Conservation (phyloP, 768 basidiomycete species). For the Trametes maxima region DNA sequence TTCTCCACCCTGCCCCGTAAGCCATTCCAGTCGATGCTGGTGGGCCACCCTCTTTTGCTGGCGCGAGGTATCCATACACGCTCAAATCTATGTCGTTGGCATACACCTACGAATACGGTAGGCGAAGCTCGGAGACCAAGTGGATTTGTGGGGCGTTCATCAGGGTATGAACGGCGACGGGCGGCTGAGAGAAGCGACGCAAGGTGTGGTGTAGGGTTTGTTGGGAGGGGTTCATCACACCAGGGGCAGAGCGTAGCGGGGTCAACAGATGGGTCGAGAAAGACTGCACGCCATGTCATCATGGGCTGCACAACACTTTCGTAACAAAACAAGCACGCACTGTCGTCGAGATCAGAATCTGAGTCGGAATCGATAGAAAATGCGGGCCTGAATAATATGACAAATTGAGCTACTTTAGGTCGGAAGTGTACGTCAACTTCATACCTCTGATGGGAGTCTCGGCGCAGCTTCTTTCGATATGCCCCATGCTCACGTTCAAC, state of each 20-base stretch:
- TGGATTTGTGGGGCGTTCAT: slow-evolving; percentile 70
- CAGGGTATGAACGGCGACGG: slow-evolving; percentile 53
- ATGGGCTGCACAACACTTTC: not conserved
- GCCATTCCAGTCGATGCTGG: slow-evolving; percentile 61
- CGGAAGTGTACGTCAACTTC: not conserved
- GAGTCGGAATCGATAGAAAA: slow-evolving; percentile 20
- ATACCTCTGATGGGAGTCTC: slow-evolving; percentile 1
- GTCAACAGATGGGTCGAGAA: slow-evolving; percentile 53
- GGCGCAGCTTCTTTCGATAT: not conserved
- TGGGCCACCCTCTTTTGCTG: slow-evolving; percentile 74
- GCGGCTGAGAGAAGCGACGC: slow-evolving; percentile 54
- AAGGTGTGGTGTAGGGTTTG: slow-evolving; percentile 60
- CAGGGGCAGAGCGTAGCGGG: slow-evolving; percentile 77
- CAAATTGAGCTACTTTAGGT: not conserved
- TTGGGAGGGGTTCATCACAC: slow-evolving; percentile 73
- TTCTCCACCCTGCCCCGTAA: slow-evolving; percentile 55
- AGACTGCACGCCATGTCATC: slow-evolving; percentile 41
- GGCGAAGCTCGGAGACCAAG: slow-evolving; percentile 58
- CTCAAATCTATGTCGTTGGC: slow-evolving; percentile 82
- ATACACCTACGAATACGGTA: slow-evolving; percentile 63
- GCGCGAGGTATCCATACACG: slow-evolving; percentile 72
- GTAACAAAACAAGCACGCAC: slow-evolving; percentile 17
- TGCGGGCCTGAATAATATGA: slow-evolving; percentile 4
- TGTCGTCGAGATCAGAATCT: slow-evolving; percentile 26
- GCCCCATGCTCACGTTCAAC: slow-evolving; percentile 26